phyloP scores from a whole-genome alignment of 2,329 filamentous ascomycete genomes.

The Colletotrichum filicis region DNA sequence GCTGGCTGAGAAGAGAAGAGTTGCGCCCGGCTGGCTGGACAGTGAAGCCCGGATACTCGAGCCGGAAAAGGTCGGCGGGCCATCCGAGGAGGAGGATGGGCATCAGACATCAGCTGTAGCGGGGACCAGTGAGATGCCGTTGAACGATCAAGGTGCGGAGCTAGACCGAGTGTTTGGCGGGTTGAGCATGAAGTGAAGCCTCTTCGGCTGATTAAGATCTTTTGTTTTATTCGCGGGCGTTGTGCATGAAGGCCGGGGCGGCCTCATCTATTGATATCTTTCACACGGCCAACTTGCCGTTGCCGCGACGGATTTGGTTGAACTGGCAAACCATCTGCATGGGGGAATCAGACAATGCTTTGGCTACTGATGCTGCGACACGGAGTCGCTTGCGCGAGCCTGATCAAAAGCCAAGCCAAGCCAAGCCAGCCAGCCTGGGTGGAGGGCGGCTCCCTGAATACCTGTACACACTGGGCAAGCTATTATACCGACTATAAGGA shows the following conservation, averaged over 20 bases:
- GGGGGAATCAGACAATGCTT: background rate
- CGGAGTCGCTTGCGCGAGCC: background rate
- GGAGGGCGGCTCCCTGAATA: rapidly evolving
- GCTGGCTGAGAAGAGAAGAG: constrained; percentile 80
- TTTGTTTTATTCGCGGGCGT: background rate
- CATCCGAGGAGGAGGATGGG: constrained; percentile 4
- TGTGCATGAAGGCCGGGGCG: background rate
- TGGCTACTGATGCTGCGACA: background rate
- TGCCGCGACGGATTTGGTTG: too few relatives aligned
- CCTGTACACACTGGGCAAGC: background rate
- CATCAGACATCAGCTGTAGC: constrained; percentile 49
- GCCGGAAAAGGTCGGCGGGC: constrained; percentile 64
- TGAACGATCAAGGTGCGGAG: constrained; percentile 63
- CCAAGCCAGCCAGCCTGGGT: background rate
- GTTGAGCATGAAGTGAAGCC: constrained; percentile 46
- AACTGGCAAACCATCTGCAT: background rate
- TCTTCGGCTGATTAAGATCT: background rate
- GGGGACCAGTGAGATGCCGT: constrained; percentile 48
- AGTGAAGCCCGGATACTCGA: constrained; percentile 76
- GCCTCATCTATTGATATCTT: background rate
- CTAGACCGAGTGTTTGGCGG: constrained; percentile 68
- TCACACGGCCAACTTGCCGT: background rate
- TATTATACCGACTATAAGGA: background rate
- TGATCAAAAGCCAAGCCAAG: background rate
- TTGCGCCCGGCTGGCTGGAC: constrained; percentile 85